Evolutionary conservation across 1,284 basidiomycete genomes (phyloP), one percentile per base, ranked within the genome.

Genomic region (Entoloma clypeatum): DNA sequence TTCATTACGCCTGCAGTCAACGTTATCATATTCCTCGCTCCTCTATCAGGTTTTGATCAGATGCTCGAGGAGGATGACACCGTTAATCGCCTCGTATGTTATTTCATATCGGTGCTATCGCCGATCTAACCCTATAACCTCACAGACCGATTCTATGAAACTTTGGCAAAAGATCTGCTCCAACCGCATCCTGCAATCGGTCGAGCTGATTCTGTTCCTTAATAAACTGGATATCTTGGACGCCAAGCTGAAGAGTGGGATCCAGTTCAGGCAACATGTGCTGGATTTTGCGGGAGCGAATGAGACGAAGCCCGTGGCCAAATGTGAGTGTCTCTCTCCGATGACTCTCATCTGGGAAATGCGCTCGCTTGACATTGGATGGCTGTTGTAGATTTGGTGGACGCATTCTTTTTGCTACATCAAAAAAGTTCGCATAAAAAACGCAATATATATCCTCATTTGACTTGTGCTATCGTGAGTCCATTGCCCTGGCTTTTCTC

Each of bases 21-120:
- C 48, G 71, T 73, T 5, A 74, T 83, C 40, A 75, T 82, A 13
- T 82, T 83, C 54, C 61, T 82, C 7, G 78, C 74, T n/a, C 77
- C 81, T 0, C 71, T 81, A 47, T 78, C 79, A 23, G 76, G 74
- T 3, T 84, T 82, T 57, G 75, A 82, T 52, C 75, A 81, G 58
- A 66, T 68, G n/a, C 63, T 82, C 4, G 64, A 68, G 0, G 81
- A 84, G 55, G 79, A 81, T 49, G 63, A 64, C 8, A 67, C 51
- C 16, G 63, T 79, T 7, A 84, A 83, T 51, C 70, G 80, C 34
- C 61, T 81, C 54, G 77, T 78, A 47, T 16, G 67, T 58, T 7
- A 25, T 23, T 43, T 17, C 33, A 6, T 43, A 17, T n/a, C n/a
- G 31, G 22, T 16, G 8, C 8, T 21, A 8, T 14, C 36, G 14